phyloP scores from a whole-genome alignment of 192 early-diverging fungal species.

The Oehlia diaphana region DNA sequence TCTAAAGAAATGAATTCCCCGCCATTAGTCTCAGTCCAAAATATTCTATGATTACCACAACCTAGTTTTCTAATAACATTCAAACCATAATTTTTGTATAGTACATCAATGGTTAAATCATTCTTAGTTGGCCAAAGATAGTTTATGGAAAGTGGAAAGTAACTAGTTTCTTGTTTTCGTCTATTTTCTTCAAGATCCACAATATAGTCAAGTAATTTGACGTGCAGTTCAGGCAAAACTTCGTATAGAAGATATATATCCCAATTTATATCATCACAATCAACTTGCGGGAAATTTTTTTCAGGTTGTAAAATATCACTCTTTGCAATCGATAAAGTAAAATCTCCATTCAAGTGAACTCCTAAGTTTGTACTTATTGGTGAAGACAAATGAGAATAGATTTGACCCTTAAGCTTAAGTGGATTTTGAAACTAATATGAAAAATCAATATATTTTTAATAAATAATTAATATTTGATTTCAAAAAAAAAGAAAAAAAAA shows the following conservation, averaged over 20 bases:
- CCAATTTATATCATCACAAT: neutral
- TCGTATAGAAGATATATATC: neutral
- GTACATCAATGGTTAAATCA: too few species aligned
- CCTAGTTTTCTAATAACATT: too few species aligned
- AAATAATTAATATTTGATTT: too few species aligned
- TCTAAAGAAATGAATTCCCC: neutral
- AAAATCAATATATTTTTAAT: neutral
- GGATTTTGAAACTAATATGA: neutral
- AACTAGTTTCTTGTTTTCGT: neutral
- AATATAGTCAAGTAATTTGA: neutral
- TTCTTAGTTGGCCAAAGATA: neutral
- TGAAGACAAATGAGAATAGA: conserved; percentile 38
- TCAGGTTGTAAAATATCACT: conserved; percentile 1
- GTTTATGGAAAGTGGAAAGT: too few species aligned
- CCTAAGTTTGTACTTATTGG: conserved; percentile 30
- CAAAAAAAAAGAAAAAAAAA: too few species aligned
- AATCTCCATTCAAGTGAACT: conserved; percentile 41
- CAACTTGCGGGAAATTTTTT: neutral
- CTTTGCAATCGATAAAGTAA: conserved; percentile 34
- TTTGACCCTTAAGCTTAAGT: conserved; percentile 8
- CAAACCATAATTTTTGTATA: too few species aligned
- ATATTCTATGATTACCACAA: too few species aligned
- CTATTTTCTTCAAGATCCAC: too few species aligned
- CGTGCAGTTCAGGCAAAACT: neutral
- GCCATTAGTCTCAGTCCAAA: too few species aligned